These are phyloP conservation scores for Cytospora paraplurivora DNA, from an alignment of 2,329 filamentous ascomycete genomes.

Conservation along the genomic window DNA sequence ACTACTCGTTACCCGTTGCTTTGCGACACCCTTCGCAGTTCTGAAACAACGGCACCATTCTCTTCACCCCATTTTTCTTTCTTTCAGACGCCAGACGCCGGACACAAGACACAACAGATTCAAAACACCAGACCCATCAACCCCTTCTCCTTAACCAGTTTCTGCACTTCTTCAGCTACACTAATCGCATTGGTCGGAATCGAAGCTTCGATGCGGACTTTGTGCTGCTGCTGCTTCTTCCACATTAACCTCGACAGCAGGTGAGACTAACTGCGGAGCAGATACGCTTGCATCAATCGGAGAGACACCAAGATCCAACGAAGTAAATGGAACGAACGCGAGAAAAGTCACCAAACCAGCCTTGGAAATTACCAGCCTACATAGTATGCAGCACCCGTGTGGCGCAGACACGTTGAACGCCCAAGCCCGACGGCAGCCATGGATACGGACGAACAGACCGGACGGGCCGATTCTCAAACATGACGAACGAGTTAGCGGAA, in stretches of 20 bases:
- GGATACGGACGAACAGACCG: background rate
- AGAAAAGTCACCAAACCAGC: background rate
- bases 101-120: conserved; percentile 1
- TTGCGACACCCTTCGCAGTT: conserved; percentile 23
- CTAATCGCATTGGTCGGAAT: no score
- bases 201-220: background rate
- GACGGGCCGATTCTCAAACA: background rate
- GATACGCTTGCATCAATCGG: background rate
- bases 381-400: background rate
- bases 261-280: background rate
- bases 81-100: conserved; percentile 1
- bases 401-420: background rate
- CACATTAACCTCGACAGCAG: background rate
- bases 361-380: no score
- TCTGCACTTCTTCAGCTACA: no score
- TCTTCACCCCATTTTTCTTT: conserved; percentile 22
- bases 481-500: background rate
- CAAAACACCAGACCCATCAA: conserved; percentile 8
- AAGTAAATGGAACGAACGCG: background rate
- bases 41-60: conserved; percentile 27
- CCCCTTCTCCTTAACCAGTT: conserved; percentile 20
- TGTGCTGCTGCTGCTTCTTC: background rate
- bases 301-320: background rate
- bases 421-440: background rate
- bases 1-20: conserved; percentile 1